These are phyloP conservation scores for Lomentospora prolificans DNA, from an alignment of 2,329 filamentous ascomycete species.

Conservation along the genomic window DNA sequence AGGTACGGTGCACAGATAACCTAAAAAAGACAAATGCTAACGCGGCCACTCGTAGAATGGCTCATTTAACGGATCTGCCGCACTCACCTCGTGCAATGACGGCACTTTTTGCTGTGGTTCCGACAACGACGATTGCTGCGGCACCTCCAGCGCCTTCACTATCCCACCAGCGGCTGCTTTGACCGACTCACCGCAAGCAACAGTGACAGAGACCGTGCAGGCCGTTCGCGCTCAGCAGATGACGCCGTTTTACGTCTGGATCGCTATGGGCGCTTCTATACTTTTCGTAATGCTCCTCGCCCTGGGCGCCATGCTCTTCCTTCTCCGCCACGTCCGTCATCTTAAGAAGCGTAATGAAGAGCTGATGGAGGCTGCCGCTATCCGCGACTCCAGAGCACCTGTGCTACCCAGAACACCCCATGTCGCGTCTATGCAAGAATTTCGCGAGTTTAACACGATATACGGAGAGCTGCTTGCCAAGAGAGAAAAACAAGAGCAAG, in stretches of 20 bases:
- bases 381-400: neutral
- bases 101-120: constrained; percentile 22
- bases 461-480: neutral
- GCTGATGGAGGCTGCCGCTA: neutral
- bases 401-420: constrained; percentile 5
- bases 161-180: constrained; percentile 16
- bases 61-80: constrained; percentile 15
- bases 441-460: neutral
- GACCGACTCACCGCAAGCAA: constrained; percentile 6
- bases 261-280: constrained; percentile 16
- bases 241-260: constrained; percentile 16
- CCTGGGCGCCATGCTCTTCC: constrained; percentile 12
- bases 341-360: constrained; percentile 11
- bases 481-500: neutral
- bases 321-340: constrained; percentile 14
- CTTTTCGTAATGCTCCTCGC: constrained; percentile 14
- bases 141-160: constrained; percentile 15
- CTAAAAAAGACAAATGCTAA: constrained; percentile 1
- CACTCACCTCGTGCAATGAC: constrained; percentile 20
- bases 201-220: constrained; percentile 17
- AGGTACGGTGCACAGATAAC: constrained; percentile 9
- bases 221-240: neutral
- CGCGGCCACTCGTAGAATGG: constrained; percentile 15
- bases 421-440: constrained; percentile 1
- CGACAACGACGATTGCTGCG: constrained; percentile 19